phyloP scores from a whole-genome alignment of 805 yeast species.

The Soucietia sequanensis region DNA sequence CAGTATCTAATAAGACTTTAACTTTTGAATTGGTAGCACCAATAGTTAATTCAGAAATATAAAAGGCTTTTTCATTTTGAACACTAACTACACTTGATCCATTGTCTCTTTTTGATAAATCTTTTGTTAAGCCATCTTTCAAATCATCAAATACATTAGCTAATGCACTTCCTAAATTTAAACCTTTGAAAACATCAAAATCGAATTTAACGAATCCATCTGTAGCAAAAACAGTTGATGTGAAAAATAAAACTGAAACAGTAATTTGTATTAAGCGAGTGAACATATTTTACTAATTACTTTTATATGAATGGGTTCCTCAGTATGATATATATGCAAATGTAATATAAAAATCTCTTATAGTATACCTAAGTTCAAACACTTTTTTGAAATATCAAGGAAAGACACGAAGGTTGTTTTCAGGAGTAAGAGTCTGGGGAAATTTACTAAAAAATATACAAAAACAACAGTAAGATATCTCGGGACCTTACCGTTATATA shows the following conservation, averaged over 20 bases:
- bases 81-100: slow-evolving; percentile 7
- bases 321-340: too few relatives aligned
- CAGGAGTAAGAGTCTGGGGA: too few relatives aligned
- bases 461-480: too few relatives aligned
- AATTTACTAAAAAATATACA: too few relatives aligned
- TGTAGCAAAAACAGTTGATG: slow-evolving; percentile 5
- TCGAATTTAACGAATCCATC: slow-evolving; percentile 22
- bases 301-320: too few relatives aligned
- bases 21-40: slow-evolving; percentile 20
- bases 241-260: not conserved
- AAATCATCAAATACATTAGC: slow-evolving; percentile 9
- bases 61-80: slow-evolving; percentile 12
- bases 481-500: too few relatives aligned
- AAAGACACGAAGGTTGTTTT: too few relatives aligned
- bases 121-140: slow-evolving; percentile 4
- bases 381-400: too few relatives aligned
- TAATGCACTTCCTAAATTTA: slow-evolving; percentile 16
- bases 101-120: slow-evolving; percentile 2
- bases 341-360: too few relatives aligned
- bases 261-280: slow-evolving; percentile 6
- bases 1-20: slow-evolving; percentile 31
- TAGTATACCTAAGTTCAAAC: too few relatives aligned
- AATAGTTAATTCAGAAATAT: slow-evolving; percentile 13
- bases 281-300: too few relatives aligned
- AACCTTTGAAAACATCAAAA: slow-evolving; percentile 24